Conservation (phyloP, 2,329 filamentous ascomycete genomes). For the Aspergillus fischeri region DNA sequence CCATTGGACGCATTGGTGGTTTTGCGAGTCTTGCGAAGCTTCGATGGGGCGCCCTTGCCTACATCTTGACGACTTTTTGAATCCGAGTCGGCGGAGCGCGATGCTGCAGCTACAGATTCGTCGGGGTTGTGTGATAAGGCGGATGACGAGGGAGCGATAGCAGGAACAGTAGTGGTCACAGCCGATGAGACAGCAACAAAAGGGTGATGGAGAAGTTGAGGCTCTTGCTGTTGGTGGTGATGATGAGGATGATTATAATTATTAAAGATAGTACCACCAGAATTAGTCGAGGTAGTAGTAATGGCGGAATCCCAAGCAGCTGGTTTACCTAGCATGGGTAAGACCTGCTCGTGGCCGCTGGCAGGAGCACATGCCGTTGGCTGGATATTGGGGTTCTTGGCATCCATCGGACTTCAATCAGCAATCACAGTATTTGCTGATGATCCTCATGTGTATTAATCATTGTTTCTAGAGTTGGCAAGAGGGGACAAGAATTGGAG, state of each 20-base stretch:
- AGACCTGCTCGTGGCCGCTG: conserved; percentile 23
- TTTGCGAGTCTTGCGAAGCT: conserved; percentile 34
- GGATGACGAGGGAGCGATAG: not conserved
- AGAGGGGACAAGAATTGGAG: conserved; percentile 2
- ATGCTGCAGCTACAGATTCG: not conserved
- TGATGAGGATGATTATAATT: conserved; percentile 3
- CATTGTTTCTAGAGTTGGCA: conserved; percentile 16
- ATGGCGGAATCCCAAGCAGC: conserved; percentile 12
- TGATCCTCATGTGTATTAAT: conserved; percentile 17
- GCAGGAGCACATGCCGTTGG: conserved; percentile 13
- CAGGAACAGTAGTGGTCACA: not conserved
- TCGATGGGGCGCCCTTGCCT: conserved; percentile 22
- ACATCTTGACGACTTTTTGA: conserved; percentile 7
- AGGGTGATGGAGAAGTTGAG: conserved; percentile 6
- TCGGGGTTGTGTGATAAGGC: conserved; percentile 3
- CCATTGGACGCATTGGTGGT: conserved; percentile 23
- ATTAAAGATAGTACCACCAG: conserved; percentile 1
- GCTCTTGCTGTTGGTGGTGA: conserved; percentile 2
- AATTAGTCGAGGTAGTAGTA: not conserved
- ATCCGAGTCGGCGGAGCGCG: conserved; percentile 1
- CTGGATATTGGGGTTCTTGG: conserved; percentile 23
- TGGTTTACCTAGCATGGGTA: conserved; percentile 26
- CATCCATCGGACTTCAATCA: conserved; percentile 27
- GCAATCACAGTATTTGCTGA: conserved; percentile 15
- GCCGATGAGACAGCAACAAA: not conserved